A percentile compares a stretch with the other conserved stretches of the same genome.
These are phyloP conservation scores for Pythium aquatile DNA, from an alignment of 352 stramenopile species.

Conservation along the genomic window DNA sequence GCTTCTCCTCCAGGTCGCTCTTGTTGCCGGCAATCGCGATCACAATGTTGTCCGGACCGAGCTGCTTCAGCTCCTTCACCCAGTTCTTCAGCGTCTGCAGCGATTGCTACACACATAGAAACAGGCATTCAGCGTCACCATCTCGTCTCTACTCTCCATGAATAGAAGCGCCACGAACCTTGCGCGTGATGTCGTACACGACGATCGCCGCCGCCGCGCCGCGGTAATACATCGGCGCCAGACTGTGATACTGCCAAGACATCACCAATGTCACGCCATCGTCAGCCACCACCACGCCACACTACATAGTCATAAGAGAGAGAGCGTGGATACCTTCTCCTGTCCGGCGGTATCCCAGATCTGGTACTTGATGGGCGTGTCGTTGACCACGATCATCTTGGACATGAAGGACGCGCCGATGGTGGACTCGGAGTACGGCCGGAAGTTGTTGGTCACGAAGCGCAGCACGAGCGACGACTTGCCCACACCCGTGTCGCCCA, in stretches of 20 bases:
- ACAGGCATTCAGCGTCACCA: constrained; percentile 6
- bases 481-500: constrained; percentile 94
- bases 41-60: constrained; percentile 93
- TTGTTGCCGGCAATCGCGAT: constrained; percentile 96
- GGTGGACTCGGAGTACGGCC: constrained; percentile 94
- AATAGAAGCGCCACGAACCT: constrained; percentile 39
- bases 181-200: constrained; percentile 98
- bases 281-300: not conserved
- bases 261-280: not conserved
- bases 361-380: constrained; percentile 94
- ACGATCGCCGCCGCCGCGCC: constrained; percentile 96
- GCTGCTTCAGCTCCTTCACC: constrained; percentile 92
- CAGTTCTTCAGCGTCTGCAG: constrained; percentile 95
- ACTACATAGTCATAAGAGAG: not conserved
- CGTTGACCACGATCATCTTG: constrained; percentile 94
- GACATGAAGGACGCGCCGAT: constrained; percentile 98
- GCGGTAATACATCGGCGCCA: constrained; percentile 99
- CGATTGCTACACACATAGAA: constrained; percentile 56
- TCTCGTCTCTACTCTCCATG: not conserved
- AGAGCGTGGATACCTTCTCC: constrained; percentile 73
- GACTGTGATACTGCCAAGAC: constrained; percentile 86
- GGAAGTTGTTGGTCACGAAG: constrained; percentile 98
- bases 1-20: constrained; percentile 88
- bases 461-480: constrained; percentile 96
- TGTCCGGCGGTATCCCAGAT: constrained; percentile 99